phyloP scores from a whole-genome alignment of 2,329 filamentous ascomycete genomes.

The Exophiala sp. region DNA sequence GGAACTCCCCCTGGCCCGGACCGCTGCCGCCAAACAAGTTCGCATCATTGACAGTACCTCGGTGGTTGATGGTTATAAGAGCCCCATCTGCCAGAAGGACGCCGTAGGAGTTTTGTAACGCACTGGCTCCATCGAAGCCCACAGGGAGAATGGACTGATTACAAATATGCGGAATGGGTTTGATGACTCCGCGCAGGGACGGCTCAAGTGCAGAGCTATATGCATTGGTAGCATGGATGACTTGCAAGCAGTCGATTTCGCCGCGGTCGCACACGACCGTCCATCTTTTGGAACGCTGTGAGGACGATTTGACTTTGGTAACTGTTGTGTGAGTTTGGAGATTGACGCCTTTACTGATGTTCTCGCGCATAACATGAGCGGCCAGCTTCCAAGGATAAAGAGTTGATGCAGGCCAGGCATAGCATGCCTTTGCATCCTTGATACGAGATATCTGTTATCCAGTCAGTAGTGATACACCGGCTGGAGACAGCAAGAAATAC shows the following conservation, averaged over 20 bases:
- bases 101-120: conserved; percentile 1
- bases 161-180: conserved; percentile 1
- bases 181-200: not conserved
- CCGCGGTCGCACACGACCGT: not conserved
- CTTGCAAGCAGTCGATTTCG: not conserved
- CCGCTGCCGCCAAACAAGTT: not conserved
- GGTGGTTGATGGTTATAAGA: not conserved
- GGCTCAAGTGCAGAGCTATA: conserved; percentile 4
- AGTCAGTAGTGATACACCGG: not conserved
- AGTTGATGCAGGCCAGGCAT: conserved; percentile 5
- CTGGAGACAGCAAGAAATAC: not conserved
- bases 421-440: conserved; percentile 1
- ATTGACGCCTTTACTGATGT: conserved; percentile 3
- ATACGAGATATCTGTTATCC: not conserved
- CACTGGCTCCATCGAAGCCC: not conserved
- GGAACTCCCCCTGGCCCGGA: not conserved
- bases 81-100: not conserved
- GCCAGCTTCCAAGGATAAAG: conserved; percentile 3
- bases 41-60: not conserved
- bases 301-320: not conserved
- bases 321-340: conserved; percentile 3
- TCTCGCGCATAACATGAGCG: conserved; percentile 1
- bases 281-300: not conserved
- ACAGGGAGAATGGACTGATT: not conserved
- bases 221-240: conserved; percentile 4